Evolutionary conservation across 192 early-diverging fungal species (phyloP).

Genomic region (Chytriomyces confervae): DNA sequence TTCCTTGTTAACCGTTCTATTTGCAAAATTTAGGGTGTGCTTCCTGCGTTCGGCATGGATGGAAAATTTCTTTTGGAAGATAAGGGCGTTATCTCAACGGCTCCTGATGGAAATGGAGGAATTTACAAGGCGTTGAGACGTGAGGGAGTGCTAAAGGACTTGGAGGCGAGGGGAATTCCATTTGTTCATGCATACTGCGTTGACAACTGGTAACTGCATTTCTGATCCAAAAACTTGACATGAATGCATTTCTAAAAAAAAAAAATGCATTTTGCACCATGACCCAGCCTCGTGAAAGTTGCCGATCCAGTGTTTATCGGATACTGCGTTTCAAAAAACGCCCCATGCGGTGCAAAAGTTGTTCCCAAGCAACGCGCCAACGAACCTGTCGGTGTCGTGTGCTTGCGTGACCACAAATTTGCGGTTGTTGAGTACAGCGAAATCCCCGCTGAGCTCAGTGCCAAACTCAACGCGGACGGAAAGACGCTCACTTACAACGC

Average conservation of each 20-base stretch:
- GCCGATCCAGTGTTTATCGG: conserved; percentile 97
- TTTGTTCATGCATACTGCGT: conserved; percentile 96
- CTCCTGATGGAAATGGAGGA: conserved; percentile 82
- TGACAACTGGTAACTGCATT: conserved; percentile 79
- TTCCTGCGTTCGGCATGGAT: conserved; percentile 91
- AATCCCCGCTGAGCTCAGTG: conserved; percentile 79
- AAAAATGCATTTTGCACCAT: not conserved
- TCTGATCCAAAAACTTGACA: not conserved
- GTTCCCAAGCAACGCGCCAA: conserved; percentile 86
- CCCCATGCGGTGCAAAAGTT: conserved; percentile 94
- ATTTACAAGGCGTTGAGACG: conserved; percentile 91
- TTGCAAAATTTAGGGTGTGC: conserved; percentile 57
- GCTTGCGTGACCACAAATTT: conserved; percentile 79
- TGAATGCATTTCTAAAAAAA: conserved; percentile 5
- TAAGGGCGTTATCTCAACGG: conserved; percentile 61
- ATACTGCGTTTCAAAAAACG: conserved; percentile 84
- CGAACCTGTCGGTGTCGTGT: conserved; percentile 96
- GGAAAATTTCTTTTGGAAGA: conserved; percentile 93
- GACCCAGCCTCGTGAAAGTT: conserved; percentile 77
- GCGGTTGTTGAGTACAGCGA: conserved; percentile 98
- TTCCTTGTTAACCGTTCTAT: not conserved
- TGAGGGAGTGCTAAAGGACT: conserved; percentile 80
- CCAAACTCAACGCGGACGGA: conserved; percentile 63
- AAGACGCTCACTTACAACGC: conserved; percentile 85
- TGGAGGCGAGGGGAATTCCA: conserved; percentile 81